These are phyloP conservation scores for Fusarium sp. DNA, from an alignment of 2,329 filamentous ascomycete genomes.

Conservation along the genomic window DNA sequence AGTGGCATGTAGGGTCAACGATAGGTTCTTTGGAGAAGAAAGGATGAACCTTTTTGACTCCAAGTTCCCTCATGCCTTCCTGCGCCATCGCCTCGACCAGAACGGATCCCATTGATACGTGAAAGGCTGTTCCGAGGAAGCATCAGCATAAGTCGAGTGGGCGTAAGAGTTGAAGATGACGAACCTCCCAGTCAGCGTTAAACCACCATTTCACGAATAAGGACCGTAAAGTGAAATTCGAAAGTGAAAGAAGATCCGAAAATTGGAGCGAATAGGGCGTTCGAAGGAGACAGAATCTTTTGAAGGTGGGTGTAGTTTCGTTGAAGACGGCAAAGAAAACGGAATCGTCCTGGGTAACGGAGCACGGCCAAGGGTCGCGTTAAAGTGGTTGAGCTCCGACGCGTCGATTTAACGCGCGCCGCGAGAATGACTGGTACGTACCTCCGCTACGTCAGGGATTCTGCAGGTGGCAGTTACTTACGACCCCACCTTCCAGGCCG, in stretches of 20 bases:
- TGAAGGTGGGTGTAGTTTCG: slow-evolving; percentile 2
- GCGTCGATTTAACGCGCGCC: slow-evolving; percentile 37
- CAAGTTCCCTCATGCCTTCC: slow-evolving; percentile 50
- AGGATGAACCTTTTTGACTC: slow-evolving; percentile 64
- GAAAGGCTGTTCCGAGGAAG: slow-evolving; percentile 10
- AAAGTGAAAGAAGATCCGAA: neutral
- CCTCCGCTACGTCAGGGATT: slow-evolving; percentile 40
- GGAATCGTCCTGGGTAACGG: slow-evolving; percentile 25
- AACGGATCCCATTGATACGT: slow-evolving; percentile 56
- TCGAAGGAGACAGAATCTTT: neutral
- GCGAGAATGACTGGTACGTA: slow-evolving; percentile 29
- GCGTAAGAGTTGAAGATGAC: slow-evolving; percentile 2
- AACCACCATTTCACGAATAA: slow-evolving; percentile 33
- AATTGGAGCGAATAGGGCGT: neutral
- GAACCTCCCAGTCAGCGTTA: slow-evolving; percentile 26
- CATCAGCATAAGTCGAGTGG: slow-evolving; percentile 4
- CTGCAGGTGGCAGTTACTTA: slow-evolving; percentile 1
- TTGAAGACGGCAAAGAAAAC: slow-evolving; percentile 14
- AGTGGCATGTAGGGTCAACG: slow-evolving; percentile 11
- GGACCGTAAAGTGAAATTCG: neutral
- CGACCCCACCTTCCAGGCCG: slow-evolving; percentile 33
- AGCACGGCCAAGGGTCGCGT: slow-evolving; percentile 40
- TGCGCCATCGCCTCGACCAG: slow-evolving; percentile 59
- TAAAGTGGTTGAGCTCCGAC: slow-evolving; percentile 43
- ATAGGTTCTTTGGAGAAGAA: slow-evolving; percentile 59